Evolutionary conservation across 805 yeast species (phyloP).

Genomic region (Torulaspora maleeae): DNA sequence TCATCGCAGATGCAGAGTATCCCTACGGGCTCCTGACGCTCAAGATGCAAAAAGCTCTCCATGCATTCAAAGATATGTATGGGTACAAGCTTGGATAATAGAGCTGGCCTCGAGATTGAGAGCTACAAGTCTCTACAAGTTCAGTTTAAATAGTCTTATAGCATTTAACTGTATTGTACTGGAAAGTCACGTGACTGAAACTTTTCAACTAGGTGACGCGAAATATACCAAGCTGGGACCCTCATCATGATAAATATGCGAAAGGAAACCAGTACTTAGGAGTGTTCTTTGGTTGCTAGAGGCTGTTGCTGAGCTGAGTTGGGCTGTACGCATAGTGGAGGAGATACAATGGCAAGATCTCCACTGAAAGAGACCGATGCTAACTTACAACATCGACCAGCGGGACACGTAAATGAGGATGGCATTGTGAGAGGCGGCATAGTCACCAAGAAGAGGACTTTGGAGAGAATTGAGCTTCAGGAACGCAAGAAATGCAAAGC

Average conservation of each 20-base stretch:
- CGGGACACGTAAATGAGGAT: constrained; percentile 5
- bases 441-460: constrained; percentile 24
- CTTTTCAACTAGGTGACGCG: constrained; percentile 9
- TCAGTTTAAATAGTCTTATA: background rate
- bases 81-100: constrained; percentile 25
- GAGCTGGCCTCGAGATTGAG: background rate
- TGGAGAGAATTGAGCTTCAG: constrained; percentile 23
- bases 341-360: constrained; percentile 21
- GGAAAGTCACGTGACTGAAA: constrained; percentile 5
- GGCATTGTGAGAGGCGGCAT: constrained; percentile 8
- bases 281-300: background rate
- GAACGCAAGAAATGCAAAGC: constrained; percentile 24
- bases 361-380: constrained; percentile 35
- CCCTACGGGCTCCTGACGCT: constrained; percentile 33
- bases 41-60: constrained; percentile 28
- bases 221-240: background rate
- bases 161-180: background rate
- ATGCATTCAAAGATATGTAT: constrained; percentile 22
- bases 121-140: too few relatives aligned
- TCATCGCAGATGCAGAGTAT: constrained; percentile 23
- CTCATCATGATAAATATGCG: background rate
- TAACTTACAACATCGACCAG: constrained; percentile 20
- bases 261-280: background rate
- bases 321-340: background rate
- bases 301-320: background rate